Evolutionary conservation across 345 rosid species (phyloP).

Genomic region (Eucalyptus microcorys): DNA sequence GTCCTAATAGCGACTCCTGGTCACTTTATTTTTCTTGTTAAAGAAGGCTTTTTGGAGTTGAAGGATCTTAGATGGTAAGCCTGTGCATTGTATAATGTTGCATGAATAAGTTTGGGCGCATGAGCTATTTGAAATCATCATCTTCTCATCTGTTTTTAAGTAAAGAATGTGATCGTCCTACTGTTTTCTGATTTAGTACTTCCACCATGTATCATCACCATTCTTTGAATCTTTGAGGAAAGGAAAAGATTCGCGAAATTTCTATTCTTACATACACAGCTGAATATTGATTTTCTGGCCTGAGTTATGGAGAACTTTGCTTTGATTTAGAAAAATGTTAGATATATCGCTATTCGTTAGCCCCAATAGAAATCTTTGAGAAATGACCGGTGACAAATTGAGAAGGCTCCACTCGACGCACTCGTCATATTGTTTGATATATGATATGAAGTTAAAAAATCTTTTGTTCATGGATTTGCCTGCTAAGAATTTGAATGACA

Average conservation of each 20-base stretch:
- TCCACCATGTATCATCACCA: neutral
- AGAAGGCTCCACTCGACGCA: neutral
- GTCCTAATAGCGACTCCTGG: conserved; percentile 90
- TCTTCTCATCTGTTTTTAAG: too few species aligned
- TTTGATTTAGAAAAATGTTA: neutral
- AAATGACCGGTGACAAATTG: neutral
- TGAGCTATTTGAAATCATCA: neutral
- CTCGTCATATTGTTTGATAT: neutral
- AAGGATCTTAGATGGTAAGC: conserved; percentile 62
- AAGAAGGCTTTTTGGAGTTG: neutral
- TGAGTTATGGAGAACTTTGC: neutral
- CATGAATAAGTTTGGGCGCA: neutral
- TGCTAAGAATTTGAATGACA: neutral
- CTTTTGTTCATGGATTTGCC: neutral
- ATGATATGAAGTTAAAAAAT: neutral
- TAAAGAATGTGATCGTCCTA: neutral
- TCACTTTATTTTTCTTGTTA: conserved; percentile 75
- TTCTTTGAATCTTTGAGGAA: neutral
- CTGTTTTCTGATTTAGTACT: neutral
- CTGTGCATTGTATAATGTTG: neutral
- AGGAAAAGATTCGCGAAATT: neutral
- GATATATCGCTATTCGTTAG: neutral
- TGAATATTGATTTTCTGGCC: neutral
- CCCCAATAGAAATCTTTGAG: neutral
- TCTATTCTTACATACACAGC: neutral